Base-by-base conservation (phyloP, 805 yeast genomes). In the Candida namnaoensis region DNA sequence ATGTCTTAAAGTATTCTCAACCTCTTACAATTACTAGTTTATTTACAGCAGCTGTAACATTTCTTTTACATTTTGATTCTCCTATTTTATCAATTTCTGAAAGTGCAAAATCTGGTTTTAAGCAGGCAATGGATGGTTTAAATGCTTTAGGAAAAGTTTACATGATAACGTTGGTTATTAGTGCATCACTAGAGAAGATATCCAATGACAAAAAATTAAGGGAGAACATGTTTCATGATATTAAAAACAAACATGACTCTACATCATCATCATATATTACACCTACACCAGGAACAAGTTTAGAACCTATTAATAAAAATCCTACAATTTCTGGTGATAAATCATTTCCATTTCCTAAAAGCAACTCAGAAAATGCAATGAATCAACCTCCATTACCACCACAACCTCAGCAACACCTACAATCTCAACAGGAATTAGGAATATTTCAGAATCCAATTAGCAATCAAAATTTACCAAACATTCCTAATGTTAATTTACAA, bases 1-100 rank as follows among this genome's bases (percentile, higher is more conserved):
- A 69, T 41, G 75, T 75, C 48, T 55, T 80, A 41, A 62, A 60
- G 41, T 69, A 66, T 47, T 71, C 76, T 44, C 82, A 86, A 11
- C 76, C 80, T n/a, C 65, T 72, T 57, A 71, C 69, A 50, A 79
- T 76, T 30, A 79, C 77, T 52, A 72, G 72, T 34, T 63, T 72
- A 40, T 81, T 78, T 55, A 71, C 80, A 30, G 86, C 93, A 1
- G 67, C 81, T 47, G 67, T 80, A 47, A 80, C 83, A 72, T 74
- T 84, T 58, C 68, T 82, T n/a, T 81, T 81, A 55, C 91, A 84
- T 61, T 71, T 78, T 39, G 70, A 66, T 41, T 62, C 72, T 5
- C 50, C 53, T 13, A 58, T 62, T 33, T 48, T 56, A 19, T 49
- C 51, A 5, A 69, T 66, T 40, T 58, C 58, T 0, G 63, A 60